Percentiles rank a stretch among this genome's conserved stretches.
Evolutionary conservation across 2,329 filamentous ascomycete genomes (phyloP).

Genomic region (Pyricularia grisea): DNA sequence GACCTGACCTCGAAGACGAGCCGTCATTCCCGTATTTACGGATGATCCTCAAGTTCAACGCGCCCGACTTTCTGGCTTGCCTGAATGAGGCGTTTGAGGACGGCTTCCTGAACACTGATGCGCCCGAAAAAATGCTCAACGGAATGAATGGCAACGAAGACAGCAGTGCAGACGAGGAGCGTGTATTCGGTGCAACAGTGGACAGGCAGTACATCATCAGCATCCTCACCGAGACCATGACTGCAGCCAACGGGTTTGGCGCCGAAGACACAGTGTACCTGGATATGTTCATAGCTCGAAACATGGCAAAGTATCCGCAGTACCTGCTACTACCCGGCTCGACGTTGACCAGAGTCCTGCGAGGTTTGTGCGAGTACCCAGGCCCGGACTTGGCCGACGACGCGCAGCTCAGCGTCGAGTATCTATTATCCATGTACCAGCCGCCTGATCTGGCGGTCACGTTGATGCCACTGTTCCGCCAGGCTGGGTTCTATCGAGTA

Average conservation of each 20-base stretch:
- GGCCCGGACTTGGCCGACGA: constrained; percentile 76
- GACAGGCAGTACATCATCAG: constrained; percentile 90
- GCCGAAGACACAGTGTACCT: constrained; percentile 83
- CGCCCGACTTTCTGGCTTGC: constrained; percentile 86
- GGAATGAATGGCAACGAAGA: constrained; percentile 23
- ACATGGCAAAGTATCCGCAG: constrained; percentile 91
- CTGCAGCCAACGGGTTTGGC: constrained; percentile 56
- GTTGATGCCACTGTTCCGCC: constrained; percentile 67
- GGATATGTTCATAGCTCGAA: constrained; percentile 97
- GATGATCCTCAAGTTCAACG: constrained; percentile 78
- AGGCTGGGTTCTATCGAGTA: constrained; percentile 82
- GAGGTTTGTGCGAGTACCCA: constrained; percentile 77
- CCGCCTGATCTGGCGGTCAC: constrained; percentile 66
- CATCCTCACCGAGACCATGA: constrained; percentile 88
- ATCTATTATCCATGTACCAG: constrained; percentile 86
- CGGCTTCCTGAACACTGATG: constrained; percentile 71
- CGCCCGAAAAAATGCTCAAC: constrained; percentile 51
- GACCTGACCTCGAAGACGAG: constrained; percentile 42
- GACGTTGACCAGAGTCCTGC: constrained; percentile 69
- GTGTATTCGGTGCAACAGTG: constrained; percentile 61
- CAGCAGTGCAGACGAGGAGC: constrained; percentile 47
- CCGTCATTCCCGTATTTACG: constrained; percentile 79
- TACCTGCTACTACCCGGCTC: constrained; percentile 87
- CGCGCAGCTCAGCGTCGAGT: constrained; percentile 94
- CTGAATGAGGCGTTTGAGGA: constrained; percentile 98